Conservation (phyloP, 2,329 filamentous ascomycete species). For the Sporothrix variecibatus region DNA sequence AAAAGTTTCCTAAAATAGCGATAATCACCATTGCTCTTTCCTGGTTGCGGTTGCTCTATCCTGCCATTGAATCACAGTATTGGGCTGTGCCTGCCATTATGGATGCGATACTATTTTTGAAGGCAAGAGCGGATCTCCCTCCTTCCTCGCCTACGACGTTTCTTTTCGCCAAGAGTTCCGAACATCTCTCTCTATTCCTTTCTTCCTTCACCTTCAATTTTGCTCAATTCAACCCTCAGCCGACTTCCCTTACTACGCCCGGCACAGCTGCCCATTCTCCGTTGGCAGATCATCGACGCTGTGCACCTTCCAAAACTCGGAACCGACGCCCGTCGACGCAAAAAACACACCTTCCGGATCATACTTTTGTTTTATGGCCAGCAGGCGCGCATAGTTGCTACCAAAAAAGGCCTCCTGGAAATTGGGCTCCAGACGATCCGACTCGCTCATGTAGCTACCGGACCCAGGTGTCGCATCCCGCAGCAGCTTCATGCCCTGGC, state of each 20-base stretch:
- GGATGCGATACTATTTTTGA: not conserved
- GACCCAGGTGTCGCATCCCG: constrained; percentile 40
- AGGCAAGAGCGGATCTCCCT: not conserved
- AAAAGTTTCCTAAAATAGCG: not conserved
- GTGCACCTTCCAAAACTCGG: constrained; percentile 27
- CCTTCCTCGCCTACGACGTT: not conserved
- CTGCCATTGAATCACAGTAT: not conserved
- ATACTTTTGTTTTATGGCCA: constrained; percentile 27
- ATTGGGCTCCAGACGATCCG: constrained; percentile 27
- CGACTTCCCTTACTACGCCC: not conserved
- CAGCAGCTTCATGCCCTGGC: constrained; percentile 26
- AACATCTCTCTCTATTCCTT: not conserved
- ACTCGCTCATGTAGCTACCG: constrained; percentile 51
- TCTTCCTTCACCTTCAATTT: not conserved
- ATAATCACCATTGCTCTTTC: not conserved
- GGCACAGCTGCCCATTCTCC: constrained; percentile 18
- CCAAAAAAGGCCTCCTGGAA: constrained; percentile 32
- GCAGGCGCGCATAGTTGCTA: constrained; percentile 29
- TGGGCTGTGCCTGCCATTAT: not conserved
- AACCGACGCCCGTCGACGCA: constrained; percentile 23
- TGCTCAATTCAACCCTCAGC: not conserved
- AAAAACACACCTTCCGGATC: constrained; percentile 31
- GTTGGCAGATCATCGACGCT: constrained; percentile 1
- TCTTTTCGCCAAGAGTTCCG: not conserved
- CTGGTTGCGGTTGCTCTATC: not conserved